Conservation (phyloP, 2,329 filamentous ascomycete genomes). For the Parastagonospora nodorum region DNA sequence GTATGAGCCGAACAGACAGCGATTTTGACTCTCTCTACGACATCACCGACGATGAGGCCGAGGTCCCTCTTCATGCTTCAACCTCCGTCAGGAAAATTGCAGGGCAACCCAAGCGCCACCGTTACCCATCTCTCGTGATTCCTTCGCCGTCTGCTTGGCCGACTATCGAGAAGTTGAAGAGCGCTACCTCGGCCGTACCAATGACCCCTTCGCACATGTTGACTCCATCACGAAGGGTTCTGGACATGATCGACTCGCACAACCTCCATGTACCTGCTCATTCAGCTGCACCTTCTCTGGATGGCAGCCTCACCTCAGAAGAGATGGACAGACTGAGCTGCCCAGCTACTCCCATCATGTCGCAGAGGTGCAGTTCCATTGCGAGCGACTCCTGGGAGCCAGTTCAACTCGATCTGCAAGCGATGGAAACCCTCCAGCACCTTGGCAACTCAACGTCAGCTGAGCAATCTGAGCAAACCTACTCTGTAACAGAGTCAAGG, state of each 20-base stretch:
- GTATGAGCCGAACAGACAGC: constrained; percentile 69
- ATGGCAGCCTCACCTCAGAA: constrained; percentile 87
- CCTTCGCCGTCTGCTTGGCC: constrained; percentile 63
- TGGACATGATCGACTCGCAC: constrained; percentile 68
- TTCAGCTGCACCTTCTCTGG: constrained; percentile 84
- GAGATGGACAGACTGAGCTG: constrained; percentile 83
- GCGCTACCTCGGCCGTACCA: constrained; percentile 60
- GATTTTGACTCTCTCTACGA: constrained; percentile 90
- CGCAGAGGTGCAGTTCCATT: constrained; percentile 47
- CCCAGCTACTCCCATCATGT: constrained; percentile 75
- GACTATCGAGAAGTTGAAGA: constrained; percentile 60
- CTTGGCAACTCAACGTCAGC: constrained; percentile 53
- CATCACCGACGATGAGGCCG: constrained; percentile 75
- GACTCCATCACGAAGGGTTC: constrained; percentile 74
- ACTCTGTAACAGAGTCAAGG: constrained; percentile 50
- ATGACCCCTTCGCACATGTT: constrained; percentile 59
- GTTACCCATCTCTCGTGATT: constrained; percentile 64
- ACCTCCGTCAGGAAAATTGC: constrained; percentile 54
- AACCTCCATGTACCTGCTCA: constrained; percentile 70
- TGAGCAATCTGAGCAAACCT: constrained; percentile 27
- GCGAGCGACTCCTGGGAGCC: constrained; percentile 67
- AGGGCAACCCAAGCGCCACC: constrained; percentile 47
- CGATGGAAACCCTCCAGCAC: constrained; percentile 79
- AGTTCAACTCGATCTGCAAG: constrained; percentile 72
- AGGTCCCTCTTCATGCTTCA: constrained; percentile 58